Base-by-base conservation (phyloP, 1,139 yeast species). In the Debaryomyces fabryi region DNA sequence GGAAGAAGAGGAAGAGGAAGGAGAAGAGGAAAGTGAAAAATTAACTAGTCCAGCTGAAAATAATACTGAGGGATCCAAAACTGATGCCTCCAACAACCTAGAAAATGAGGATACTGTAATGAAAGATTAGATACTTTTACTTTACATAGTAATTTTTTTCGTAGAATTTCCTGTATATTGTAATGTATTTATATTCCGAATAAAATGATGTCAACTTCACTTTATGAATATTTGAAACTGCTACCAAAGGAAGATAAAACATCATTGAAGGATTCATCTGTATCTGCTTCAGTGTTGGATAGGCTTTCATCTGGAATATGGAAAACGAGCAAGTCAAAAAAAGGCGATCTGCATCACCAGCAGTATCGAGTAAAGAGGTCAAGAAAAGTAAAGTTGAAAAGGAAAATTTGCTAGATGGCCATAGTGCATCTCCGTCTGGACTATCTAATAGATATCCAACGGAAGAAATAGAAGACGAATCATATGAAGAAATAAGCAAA, bases 401-500 rank as follows among this genome's bases (percentile, higher is more conserved):
- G 8, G 47, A 44, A 25, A 39, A 36, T n/a, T 10, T 27, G 20
- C 24, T 4, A 15, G 34, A 15, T 30, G 16, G 1, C n/a, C 13
- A 21, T n/a, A 10, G 20, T 20, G 27, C 18, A 1, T 10, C 15
- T 20, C 9, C 15, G 10, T 37, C 42, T 8, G 33, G 33, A 4
- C 9, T 15, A 8, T 32, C 38, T 33, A 34, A 33, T 13, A 16
- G 15, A 42, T 23, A 32, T 23, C 16, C 29, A 12, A 12, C 21
- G 6, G 46, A 43, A 27, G 35, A 15, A 21, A 10, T 42, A 10
- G 51, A 48, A 10, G 47, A 45, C 12, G 77, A 71, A 42, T 48
- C 64, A 9, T 49, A 61, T 15, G 81, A 76, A 29, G 81, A 74
- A 27, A 61, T 80, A 9, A 71, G 79, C 33, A 72, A 66, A 47